Percentiles rank a stretch among this genome's conserved stretches.
Evolutionary conservation across 495 filamentous ascomycete genomes (phyloP).

Genomic region (Penicillium cataractarum): DNA sequence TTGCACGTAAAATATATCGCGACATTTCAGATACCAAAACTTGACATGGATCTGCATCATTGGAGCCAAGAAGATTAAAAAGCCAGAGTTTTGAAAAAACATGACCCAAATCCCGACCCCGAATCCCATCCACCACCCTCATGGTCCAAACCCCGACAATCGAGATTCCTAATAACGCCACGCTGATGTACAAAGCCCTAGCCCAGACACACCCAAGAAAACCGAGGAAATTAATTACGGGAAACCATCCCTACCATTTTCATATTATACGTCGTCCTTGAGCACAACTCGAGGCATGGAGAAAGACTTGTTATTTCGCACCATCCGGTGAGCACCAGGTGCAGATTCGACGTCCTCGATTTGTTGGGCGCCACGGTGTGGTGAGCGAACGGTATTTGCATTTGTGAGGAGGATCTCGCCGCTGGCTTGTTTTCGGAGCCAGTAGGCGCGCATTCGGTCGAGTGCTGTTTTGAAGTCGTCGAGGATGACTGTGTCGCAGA

Average conservation of each 20-base stretch:
- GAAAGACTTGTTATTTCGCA: slow-evolving; percentile 11
- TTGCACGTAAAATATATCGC: too few species aligned
- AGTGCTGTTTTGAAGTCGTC: slow-evolving; percentile 67
- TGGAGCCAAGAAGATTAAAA: too few species aligned
- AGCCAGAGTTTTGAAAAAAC: too few species aligned
- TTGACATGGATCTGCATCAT: too few species aligned
- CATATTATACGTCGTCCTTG: slow-evolving; percentile 5
- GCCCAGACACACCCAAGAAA: not conserved
- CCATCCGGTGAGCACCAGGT: slow-evolving; percentile 1
- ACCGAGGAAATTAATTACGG: too few species aligned
- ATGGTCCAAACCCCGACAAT: not conserved
- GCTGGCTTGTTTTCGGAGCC: slow-evolving; percentile 21
- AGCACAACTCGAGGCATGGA: slow-evolving; percentile 17
- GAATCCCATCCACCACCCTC: too few species aligned
- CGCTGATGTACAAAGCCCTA: not conserved
- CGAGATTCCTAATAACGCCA: not conserved
- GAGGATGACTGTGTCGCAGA: slow-evolving; percentile 61
- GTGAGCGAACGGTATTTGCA: slow-evolving; percentile 1
- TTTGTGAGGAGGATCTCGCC: slow-evolving; percentile 11
- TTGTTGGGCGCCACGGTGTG: not conserved
- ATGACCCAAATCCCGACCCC: too few species aligned
- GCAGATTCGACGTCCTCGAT: slow-evolving; percentile 16
- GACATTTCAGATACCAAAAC: too few species aligned
- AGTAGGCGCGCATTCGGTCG: slow-evolving; percentile 25
- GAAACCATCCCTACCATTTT: too few species aligned